Evolutionary conservation across 2,329 filamentous ascomycete species (phyloP).

Genomic region (Epicoccum nigrum): DNA sequence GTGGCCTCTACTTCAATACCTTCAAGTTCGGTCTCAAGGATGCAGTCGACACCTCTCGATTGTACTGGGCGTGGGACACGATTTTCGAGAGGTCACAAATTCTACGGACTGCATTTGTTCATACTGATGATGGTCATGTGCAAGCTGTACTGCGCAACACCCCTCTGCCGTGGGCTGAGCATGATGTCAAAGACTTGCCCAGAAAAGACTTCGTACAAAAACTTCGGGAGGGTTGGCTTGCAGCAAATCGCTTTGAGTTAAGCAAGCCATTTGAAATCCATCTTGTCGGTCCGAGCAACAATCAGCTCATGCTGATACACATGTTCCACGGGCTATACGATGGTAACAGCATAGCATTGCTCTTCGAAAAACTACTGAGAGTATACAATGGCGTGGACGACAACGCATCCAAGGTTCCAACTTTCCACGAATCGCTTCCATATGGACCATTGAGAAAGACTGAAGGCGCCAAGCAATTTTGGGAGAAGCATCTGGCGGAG

Average conservation of each 20-base stretch:
- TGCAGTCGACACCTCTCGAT: constrained; percentile 51
- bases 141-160: constrained; percentile 68
- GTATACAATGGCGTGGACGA: constrained; percentile 54
- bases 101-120: constrained; percentile 73
- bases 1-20: constrained; percentile 74
- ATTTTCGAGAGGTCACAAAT: constrained; percentile 64
- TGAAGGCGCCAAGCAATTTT: constrained; percentile 67
- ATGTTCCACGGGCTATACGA: constrained; percentile 91
- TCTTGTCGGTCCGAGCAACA: constrained; percentile 43
- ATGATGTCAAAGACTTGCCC: constrained; percentile 36
- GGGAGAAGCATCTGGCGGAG: constrained; percentile 63
- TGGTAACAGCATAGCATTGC: constrained; percentile 74
- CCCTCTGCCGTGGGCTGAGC: constrained; percentile 6
- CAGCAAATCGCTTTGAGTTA: constrained; percentile 52
- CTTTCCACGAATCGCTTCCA: constrained; percentile 70
- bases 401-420: constrained; percentile 49
- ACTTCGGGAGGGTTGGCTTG: constrained; percentile 28
- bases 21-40: constrained; percentile 67
- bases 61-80: constrained; percentile 65
- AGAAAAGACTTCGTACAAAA: background rate
- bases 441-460: constrained; percentile 68
- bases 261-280: constrained; percentile 60
- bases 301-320: constrained; percentile 62
- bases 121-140: constrained; percentile 75
- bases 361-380: constrained; percentile 65